Percentiles rank a stretch among this genome's conserved stretches.
phyloP scores from a whole-genome alignment of 192 early-diverging fungal species.

The Pilaira anomala region DNA sequence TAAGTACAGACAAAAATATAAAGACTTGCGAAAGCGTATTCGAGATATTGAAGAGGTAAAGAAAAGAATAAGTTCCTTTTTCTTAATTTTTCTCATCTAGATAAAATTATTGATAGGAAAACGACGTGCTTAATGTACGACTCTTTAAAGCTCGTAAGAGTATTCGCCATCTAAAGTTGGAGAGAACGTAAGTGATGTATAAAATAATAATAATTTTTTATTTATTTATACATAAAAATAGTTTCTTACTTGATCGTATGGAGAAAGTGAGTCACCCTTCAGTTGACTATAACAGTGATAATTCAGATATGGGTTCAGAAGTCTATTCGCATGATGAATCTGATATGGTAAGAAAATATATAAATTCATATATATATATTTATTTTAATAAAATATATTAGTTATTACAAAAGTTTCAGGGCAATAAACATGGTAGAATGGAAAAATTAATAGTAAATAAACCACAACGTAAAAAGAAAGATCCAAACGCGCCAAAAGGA shows the following conservation, averaged over 20 bases:
- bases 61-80: background rate
- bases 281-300: constrained; percentile 15
- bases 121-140: constrained; percentile 47
- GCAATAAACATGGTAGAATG: constrained; percentile 9
- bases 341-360: constrained; percentile 19
- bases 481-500: constrained; percentile 44
- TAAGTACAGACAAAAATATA: constrained; percentile 41
- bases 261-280: constrained; percentile 11
- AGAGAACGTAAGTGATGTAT: constrained; percentile 39
- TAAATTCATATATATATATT: too few species aligned
- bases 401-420: constrained; percentile 10
- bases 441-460: constrained; percentile 23
- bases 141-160: constrained; percentile 48
- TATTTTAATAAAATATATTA: background rate
- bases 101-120: constrained; percentile 39
- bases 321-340: constrained; percentile 21
- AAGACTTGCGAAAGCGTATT: constrained; percentile 50
- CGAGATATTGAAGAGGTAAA: constrained; percentile 50
- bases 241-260: constrained; percentile 27
- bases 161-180: constrained; percentile 44
- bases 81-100: background rate
- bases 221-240: background rate
- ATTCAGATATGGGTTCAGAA: constrained; percentile 24
- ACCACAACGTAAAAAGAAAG: constrained; percentile 34
- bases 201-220: background rate